Conservation (phyloP, 768 basidiomycete species). For the Mycena polygramma region DNA sequence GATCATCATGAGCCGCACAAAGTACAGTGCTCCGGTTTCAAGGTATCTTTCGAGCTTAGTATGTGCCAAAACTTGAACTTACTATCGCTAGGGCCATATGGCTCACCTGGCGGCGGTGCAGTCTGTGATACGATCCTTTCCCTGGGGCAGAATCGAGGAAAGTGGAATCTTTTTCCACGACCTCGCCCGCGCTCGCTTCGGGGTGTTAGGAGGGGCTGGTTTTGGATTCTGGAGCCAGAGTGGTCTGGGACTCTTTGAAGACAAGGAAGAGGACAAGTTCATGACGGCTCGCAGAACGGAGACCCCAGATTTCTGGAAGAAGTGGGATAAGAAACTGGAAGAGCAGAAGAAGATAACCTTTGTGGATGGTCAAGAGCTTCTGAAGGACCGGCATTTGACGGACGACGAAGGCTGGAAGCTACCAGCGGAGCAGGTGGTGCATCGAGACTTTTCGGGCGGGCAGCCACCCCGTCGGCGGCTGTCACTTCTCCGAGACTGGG, state of each 20-base stretch:
- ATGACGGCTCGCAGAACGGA: not conserved
- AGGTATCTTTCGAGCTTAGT: not conserved
- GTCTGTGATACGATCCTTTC: slow-evolving; percentile 12
- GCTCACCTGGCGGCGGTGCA: not conserved
- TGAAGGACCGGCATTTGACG: not conserved
- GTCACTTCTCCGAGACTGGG: not conserved
- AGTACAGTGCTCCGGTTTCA: not conserved
- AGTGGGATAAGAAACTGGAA: not conserved
- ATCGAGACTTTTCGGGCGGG: not conserved
- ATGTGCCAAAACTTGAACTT: not conserved
- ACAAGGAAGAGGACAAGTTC: slow-evolving; percentile 1
- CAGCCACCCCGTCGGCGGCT: not conserved
- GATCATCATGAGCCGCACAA: not conserved
- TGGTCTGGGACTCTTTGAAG: slow-evolving; percentile 5
- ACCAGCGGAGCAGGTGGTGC: not conserved
- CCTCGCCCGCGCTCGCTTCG: not conserved
- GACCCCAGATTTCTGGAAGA: not conserved
- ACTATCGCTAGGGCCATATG: not conserved
- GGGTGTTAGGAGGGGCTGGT: slow-evolving; percentile 4
- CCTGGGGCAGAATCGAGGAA: slow-evolving; percentile 13
- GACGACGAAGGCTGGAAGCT: slow-evolving; percentile 12
- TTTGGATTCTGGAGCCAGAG: slow-evolving; percentile 23
- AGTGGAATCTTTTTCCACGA: slow-evolving; percentile 11
- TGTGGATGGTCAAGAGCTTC: slow-evolving; percentile 2
- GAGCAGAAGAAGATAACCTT: not conserved